Percentiles rank a stretch among this genome's conserved stretches.
Conservation (phyloP, 1,284 basidiomycete genomes). For the Moesziomyces aphidis region DNA sequence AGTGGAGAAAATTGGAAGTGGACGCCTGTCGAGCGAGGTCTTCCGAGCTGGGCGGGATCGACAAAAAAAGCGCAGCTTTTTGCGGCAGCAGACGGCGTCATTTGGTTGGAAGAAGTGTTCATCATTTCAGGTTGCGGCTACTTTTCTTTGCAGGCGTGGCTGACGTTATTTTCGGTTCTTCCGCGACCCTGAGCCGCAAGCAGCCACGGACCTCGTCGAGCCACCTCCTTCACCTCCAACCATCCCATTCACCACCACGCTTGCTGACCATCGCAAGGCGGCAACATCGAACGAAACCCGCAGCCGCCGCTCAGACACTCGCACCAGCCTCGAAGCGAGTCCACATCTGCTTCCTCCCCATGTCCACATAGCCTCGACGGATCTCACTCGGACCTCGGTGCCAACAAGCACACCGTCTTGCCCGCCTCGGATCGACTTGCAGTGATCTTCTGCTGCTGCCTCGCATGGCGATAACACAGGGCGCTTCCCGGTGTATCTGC, state of each 20-base stretch:
- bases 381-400: background rate
- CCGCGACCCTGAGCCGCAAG: constrained; percentile 12
- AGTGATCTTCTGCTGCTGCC: background rate
- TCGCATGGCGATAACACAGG: background rate
- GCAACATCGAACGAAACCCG: too few species aligned
- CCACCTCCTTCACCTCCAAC: background rate
- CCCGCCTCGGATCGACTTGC: background rate
- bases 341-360: background rate
- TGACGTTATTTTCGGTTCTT: constrained; percentile 34
- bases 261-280: background rate
- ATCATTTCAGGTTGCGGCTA: background rate
- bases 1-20: constrained; percentile 16
- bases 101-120: constrained; percentile 7
- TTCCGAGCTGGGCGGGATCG: constrained; percentile 21
- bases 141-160: background rate
- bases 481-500: background rate
- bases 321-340: background rate
- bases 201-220: background rate
- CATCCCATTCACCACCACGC: too few species aligned
- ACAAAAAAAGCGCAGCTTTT: background rate
- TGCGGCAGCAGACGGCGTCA: constrained; percentile 3
- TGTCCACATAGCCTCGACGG: background rate
- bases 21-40: constrained; percentile 4
- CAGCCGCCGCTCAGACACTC: background rate
- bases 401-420: background rate